Conservation (phyloP, 495 filamentous ascomycete genomes). For the Penicillium verhagenii region DNA sequence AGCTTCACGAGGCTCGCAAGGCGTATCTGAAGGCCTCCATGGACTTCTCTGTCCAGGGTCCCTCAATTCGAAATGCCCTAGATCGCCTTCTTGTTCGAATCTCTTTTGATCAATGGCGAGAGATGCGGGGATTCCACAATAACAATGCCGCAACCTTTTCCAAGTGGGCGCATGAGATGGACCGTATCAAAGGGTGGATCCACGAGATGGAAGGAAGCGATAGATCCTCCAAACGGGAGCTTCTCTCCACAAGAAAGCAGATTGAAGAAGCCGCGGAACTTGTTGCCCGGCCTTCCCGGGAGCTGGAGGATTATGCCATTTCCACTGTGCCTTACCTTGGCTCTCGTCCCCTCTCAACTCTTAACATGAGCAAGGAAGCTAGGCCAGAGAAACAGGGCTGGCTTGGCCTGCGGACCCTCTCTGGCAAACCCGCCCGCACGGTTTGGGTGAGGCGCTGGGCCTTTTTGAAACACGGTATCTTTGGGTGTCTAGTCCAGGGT, state of each 20-base stretch:
- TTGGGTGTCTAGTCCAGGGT: conserved; percentile 92
- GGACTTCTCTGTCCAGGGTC: conserved; percentile 87
- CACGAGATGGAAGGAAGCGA: conserved; percentile 89
- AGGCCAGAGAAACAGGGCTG: conserved; percentile 87
- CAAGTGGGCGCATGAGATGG: conserved; percentile 74
- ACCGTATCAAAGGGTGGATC: conserved; percentile 86
- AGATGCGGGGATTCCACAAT: conserved; percentile 68
- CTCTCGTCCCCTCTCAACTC: conserved; percentile 62
- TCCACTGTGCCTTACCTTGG: conserved; percentile 85
- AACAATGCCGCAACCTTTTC: conserved; percentile 54
- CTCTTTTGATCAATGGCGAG: conserved; percentile 81
- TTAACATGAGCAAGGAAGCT: conserved; percentile 38
- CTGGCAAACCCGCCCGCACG: conserved; percentile 84
- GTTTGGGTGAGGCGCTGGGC: conserved; percentile 92
- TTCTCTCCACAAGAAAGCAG: conserved; percentile 73
- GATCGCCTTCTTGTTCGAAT: conserved; percentile 83
- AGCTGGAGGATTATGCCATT: conserved; percentile 88
- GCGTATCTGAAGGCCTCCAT: conserved; percentile 87
- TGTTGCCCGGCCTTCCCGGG: conserved; percentile 75
- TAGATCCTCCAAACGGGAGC: conserved; percentile 71
- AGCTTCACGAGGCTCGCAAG: conserved; percentile 90
- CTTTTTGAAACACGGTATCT: conserved; percentile 91
- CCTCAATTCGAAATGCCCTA: conserved; percentile 74
- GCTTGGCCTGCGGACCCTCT: conserved; percentile 78
- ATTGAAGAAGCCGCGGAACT: conserved; percentile 76